Conservation (phyloP, 2,329 filamentous ascomycete species). For the Calcarisporium arbuscula region DNA sequence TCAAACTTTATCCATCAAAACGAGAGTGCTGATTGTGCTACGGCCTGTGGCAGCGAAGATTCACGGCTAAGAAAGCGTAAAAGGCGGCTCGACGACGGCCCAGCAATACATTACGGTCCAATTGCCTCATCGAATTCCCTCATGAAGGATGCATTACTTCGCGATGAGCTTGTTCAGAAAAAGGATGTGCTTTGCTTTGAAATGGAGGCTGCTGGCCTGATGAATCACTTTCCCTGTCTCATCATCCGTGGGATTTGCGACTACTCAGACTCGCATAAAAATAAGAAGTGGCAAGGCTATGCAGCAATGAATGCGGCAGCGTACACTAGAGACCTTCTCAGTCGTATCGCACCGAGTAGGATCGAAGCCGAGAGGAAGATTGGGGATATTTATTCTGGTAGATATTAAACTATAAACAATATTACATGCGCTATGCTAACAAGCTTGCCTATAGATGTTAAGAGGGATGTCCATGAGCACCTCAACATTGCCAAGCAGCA, state of each 20-base stretch:
- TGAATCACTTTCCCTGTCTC: conserved; percentile 19
- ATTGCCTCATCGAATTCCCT: conserved; percentile 6
- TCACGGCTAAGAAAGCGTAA: too few species aligned
- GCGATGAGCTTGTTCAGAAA: background rate
- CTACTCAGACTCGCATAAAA: conserved; percentile 24
- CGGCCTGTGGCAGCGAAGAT: too few species aligned
- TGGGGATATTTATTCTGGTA: conserved; percentile 5
- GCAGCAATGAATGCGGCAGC: conserved; percentile 17
- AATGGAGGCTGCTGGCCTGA: conserved; percentile 21
- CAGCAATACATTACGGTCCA: conserved; percentile 7
- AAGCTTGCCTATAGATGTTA: too few species aligned
- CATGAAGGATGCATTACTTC: conserved; percentile 10
- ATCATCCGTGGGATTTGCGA: conserved; percentile 26
- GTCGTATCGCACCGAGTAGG: conserved; percentile 8
- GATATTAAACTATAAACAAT: background rate
- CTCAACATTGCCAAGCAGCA: conserved; percentile 3
- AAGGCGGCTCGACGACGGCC: conserved; percentile 8
- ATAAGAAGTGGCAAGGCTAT: conserved; percentile 19
- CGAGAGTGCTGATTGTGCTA: too few species aligned
- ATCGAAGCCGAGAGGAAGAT: conserved; percentile 11
- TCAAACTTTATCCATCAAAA: conserved; percentile 7
- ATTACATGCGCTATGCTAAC: too few species aligned
- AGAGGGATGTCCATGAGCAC: too few species aligned
- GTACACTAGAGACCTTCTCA: conserved; percentile 18
- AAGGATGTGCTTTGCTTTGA: conserved; percentile 14